Evolutionary conservation across 2,329 filamentous ascomycete species (phyloP).

Genomic region (Celoporthe dispersa): DNA sequence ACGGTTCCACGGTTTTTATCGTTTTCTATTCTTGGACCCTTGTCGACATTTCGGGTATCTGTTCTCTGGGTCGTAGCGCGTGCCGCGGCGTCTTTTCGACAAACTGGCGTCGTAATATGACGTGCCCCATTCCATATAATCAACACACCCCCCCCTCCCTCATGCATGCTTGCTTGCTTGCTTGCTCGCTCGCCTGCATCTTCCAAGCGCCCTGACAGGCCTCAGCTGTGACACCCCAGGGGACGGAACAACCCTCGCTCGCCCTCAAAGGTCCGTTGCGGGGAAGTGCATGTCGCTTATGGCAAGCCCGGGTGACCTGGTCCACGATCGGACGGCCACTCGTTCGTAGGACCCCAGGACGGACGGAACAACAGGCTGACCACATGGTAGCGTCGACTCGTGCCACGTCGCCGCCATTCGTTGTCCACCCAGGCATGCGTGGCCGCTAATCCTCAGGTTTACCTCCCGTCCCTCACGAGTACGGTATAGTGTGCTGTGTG

Average conservation of each 20-base stretch:
- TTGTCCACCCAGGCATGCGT: background rate
- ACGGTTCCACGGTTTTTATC: background rate
- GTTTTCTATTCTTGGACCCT: background rate
- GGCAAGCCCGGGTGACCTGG: background rate
- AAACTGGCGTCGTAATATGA: background rate
- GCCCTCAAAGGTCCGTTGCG: background rate
- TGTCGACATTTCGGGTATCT: background rate
- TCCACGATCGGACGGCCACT: background rate
- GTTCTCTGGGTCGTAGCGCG: background rate
- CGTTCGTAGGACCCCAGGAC: background rate
- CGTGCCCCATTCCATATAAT: background rate
- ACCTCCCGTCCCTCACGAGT: background rate
- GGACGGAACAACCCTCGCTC: background rate
- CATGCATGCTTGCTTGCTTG: background rate
- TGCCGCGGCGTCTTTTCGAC: background rate
- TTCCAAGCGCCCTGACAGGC: background rate
- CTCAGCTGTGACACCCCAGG: background rate
- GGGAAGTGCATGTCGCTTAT: background rate
- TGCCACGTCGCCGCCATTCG: constrained; percentile 5
- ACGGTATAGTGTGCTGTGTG: background rate
- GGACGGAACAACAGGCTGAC: background rate
- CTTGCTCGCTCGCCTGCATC: background rate
- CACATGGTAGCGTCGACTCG: background rate
- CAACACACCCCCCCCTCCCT: too few species aligned
- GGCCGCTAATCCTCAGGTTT: background rate